phyloP scores from a whole-genome alignment of 2,329 filamentous ascomycete species.

The Pyrenophora graminea region DNA sequence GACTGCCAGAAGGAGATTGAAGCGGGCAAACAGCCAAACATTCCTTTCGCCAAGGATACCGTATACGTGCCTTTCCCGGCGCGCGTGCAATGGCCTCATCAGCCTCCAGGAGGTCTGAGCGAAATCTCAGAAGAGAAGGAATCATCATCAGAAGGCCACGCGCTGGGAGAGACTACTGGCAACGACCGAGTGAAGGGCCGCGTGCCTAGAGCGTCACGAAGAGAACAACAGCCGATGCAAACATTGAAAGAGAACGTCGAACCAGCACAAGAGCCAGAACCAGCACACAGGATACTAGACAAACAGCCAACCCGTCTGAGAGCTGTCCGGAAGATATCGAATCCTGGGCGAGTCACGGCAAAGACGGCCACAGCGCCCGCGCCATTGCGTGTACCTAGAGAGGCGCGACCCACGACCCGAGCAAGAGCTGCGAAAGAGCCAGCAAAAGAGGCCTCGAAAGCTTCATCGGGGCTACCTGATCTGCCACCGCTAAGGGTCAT shows the following conservation, averaged over 20 bases:
- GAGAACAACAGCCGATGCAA: slow-evolving; percentile 32
- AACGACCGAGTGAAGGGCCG: slow-evolving; percentile 47
- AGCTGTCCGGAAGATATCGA: slow-evolving; percentile 43
- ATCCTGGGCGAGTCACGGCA: slow-evolving; percentile 38
- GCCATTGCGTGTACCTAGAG: slow-evolving; percentile 35
- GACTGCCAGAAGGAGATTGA: slow-evolving; percentile 56
- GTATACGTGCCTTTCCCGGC: slow-evolving; percentile 55
- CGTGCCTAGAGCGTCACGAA: slow-evolving; percentile 26
- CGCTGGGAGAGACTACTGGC: slow-evolving; percentile 52
- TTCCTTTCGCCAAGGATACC: slow-evolving; percentile 54
- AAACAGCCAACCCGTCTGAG: slow-evolving; percentile 45
- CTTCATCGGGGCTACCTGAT: slow-evolving; percentile 30
- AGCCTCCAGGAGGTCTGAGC: slow-evolving; percentile 38
- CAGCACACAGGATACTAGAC: slow-evolving; percentile 36
- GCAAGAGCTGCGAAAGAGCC: slow-evolving; percentile 31
- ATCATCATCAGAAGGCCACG: slow-evolving; percentile 44
- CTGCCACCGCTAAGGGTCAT: slow-evolving; percentile 29
- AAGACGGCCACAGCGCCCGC: slow-evolving; percentile 36
- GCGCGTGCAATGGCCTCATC: slow-evolving; percentile 45
- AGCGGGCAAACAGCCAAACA: slow-evolving; percentile 52
- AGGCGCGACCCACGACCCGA: slow-evolving; percentile 34
- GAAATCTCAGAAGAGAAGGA: slow-evolving; percentile 50
- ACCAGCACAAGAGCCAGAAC: slow-evolving; percentile 34
- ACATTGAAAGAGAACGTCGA: slow-evolving; percentile 46
- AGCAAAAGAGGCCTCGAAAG: slow-evolving; percentile 25